A percentile compares a stretch with the other conserved stretches of the same genome.
Conservation (phyloP, 202 grass and related monocot genomes). For the Eragrostis tef region DNA sequence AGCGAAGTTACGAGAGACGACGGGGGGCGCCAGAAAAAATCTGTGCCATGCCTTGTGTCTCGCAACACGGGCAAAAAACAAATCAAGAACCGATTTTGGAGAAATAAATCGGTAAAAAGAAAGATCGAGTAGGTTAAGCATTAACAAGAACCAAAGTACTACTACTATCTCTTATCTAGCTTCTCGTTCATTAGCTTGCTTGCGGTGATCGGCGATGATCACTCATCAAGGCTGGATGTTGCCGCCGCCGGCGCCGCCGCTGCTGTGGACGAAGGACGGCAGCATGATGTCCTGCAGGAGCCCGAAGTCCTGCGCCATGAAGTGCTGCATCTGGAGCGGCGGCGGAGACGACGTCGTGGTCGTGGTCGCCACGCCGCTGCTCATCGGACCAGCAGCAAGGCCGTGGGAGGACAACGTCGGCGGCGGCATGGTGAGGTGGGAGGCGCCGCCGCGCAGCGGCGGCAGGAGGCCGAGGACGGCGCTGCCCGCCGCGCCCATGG, state of each 20-base stretch:
- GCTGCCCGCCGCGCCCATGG: conserved; percentile 26
- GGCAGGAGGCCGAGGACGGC: conserved; percentile 54
- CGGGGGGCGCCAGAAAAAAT: conserved; percentile 40
- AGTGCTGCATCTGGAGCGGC: conserved; percentile 67
- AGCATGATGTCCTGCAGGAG: conserved; percentile 90
- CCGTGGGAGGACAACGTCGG: conserved; percentile 35
- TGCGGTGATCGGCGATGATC: not conserved
- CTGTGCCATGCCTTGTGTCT: conserved; percentile 39
- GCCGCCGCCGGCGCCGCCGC: not conserved
- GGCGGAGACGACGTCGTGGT: not conserved
- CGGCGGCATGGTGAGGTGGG: conserved; percentile 36
- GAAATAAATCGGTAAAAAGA: conserved; percentile 4
- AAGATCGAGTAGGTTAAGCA: conserved; percentile 46
- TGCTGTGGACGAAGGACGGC: conserved; percentile 62
- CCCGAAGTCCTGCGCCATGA: conserved; percentile 69
- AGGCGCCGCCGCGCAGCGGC: conserved; percentile 29
- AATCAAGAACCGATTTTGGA: conserved; percentile 39
- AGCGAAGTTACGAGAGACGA: conserved; percentile 39
- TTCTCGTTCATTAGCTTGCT: not conserved
- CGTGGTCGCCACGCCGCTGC: not conserved
- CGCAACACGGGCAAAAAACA: conserved; percentile 30
- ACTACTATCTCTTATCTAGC: conserved; percentile 48
- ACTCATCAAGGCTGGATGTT: conserved; percentile 33
- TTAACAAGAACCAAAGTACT: conserved; percentile 37
- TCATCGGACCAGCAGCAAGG: conserved; percentile 30